Percentiles rank a stretch among this genome's conserved stretches.
These are phyloP conservation scores for Cryphonectria carpinicola DNA, from an alignment of 2,329 filamentous ascomycete genomes.

Conservation along the genomic window DNA sequence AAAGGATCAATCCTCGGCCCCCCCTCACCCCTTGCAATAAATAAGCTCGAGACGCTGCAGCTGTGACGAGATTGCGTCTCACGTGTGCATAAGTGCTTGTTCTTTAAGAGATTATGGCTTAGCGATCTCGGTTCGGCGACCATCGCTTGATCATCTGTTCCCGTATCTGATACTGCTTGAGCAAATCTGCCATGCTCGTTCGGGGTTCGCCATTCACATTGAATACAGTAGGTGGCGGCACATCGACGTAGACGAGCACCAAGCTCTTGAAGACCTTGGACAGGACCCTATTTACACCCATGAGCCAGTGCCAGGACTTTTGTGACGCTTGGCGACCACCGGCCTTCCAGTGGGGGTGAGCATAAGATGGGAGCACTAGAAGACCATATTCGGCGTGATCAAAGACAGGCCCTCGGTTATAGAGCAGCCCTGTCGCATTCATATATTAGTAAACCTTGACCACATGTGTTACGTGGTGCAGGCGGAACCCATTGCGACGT, in stretches of 20 bases:
- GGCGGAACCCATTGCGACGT: neutral
- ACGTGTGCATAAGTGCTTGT: neutral
- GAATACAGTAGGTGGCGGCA: constrained; percentile 69
- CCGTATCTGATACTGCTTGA: constrained; percentile 37
- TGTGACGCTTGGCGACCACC: constrained; percentile 53
- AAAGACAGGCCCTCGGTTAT: constrained; percentile 90
- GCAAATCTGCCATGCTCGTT: constrained; percentile 62
- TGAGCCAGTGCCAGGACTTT: constrained; percentile 79
- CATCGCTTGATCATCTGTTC: constrained; percentile 39
- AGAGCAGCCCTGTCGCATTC: constrained; percentile 67
- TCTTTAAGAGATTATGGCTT: neutral
- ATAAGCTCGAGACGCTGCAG: neutral
- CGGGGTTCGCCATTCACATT: constrained; percentile 44
- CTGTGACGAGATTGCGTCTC: neutral
- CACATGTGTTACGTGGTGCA: neutral
- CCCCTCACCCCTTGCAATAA: too few species aligned
- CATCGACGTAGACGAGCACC: constrained; percentile 87
- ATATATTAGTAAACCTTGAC: neutral
- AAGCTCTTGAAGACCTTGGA: constrained; percentile 89
- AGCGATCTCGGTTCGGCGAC: constrained; percentile 38
- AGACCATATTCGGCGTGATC: constrained; percentile 93
- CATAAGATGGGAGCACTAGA: constrained; percentile 82
- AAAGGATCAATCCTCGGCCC: neutral
- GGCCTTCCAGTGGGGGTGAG: constrained; percentile 71
- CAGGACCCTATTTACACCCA: constrained; percentile 87